Base-by-base conservation (phyloP, 1,284 basidiomycete genomes). In the Omphalotus olearius region DNA sequence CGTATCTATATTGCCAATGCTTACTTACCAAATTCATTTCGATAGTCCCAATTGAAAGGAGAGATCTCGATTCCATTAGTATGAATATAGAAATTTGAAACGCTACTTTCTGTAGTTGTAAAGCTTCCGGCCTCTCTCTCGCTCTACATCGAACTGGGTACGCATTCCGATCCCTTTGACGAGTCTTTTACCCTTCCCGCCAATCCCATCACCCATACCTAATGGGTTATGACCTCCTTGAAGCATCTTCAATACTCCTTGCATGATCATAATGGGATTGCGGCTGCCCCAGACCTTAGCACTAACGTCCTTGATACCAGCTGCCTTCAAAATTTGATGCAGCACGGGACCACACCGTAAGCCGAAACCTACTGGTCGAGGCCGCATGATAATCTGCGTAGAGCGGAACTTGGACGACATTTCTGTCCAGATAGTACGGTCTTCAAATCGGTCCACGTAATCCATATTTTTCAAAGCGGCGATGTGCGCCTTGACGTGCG, bases 261-360 rank as follows among this genome's bases (percentile, higher is more conserved):
- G 80, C 64, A 78, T 68, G 55, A 78, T 74, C 56, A 58, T 85
- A 61, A 90, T 74, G 38, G 81, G 82, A 69, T 96, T 97, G 58
- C 91, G 76, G 60, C 90, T 94, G 33, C 95, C 94, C 81, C 92
- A 90, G 38, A 98, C 91, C 69, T 95, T 95, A 25, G 92, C 96
- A 59, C 88, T 92, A 42, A 91, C 80, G 68, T 99, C 96, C 66
- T 92, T 90, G 71, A 98, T 92, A 10, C 96, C 96, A 1, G 91
- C 93, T 0, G 94, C 93, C 61, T 91, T 89, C 62, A 95, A 80
- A 47, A 99, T 79, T 61, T 85, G 80, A 69, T 98, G 94, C 50
- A 98, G 75, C 60, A 88, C 82, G 6, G 92, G 93, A 58, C 96
- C 93, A 62, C 91, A 93, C 58, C 88, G 82, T 46, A 99, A 74